Evolutionary conservation across 2,329 filamentous ascomycete genomes (phyloP).

Genomic region (Hymenoscyphus occultus): DNA sequence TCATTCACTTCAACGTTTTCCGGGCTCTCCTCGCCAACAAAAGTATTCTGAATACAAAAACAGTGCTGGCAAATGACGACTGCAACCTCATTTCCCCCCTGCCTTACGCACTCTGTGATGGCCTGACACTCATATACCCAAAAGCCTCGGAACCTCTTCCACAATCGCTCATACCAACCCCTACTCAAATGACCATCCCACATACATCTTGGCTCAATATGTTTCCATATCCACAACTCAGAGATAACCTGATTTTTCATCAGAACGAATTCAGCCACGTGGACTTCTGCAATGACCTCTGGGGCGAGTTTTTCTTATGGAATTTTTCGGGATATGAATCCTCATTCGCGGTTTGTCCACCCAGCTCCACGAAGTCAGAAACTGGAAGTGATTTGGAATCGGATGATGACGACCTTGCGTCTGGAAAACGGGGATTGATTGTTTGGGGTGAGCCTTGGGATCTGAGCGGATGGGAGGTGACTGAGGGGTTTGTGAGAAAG

Average conservation of each 20-base stretch:
- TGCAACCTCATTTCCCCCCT: neutral
- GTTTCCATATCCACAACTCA: slow-evolving; percentile 24
- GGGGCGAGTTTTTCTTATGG: slow-evolving; percentile 19
- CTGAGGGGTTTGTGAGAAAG: slow-evolving; percentile 7
- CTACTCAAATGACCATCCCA: slow-evolving; percentile 19
- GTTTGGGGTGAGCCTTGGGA: slow-evolving; percentile 5
- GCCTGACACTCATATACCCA: slow-evolving; percentile 16
- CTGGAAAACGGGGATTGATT: neutral
- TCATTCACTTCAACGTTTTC: slow-evolving; percentile 28
- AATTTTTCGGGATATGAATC: neutral
- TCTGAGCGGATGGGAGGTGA: slow-evolving; percentile 8
- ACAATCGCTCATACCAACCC: slow-evolving; percentile 20
- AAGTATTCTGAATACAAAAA: slow-evolving; percentile 14
- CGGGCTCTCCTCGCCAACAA: slow-evolving; percentile 26
- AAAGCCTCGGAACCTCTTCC: slow-evolving; percentile 15
- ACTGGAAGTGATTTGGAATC: neutral
- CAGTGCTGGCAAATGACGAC: slow-evolving; percentile 5
- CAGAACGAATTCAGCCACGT: slow-evolving; percentile 23
- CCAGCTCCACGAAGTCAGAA: neutral
- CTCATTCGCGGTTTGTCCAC: neutral
- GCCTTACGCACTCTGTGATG: slow-evolving; percentile 17
- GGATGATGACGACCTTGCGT: neutral
- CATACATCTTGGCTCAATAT: slow-evolving; percentile 28
- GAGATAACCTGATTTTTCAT: slow-evolving; percentile 25
- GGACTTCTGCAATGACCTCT: slow-evolving; percentile 24